Evolutionary conservation across 768 basidiomycete genomes (phyloP), one percentile per base, ranked within the genome.

Genomic region (Punctularia strigosozonata): DNA sequence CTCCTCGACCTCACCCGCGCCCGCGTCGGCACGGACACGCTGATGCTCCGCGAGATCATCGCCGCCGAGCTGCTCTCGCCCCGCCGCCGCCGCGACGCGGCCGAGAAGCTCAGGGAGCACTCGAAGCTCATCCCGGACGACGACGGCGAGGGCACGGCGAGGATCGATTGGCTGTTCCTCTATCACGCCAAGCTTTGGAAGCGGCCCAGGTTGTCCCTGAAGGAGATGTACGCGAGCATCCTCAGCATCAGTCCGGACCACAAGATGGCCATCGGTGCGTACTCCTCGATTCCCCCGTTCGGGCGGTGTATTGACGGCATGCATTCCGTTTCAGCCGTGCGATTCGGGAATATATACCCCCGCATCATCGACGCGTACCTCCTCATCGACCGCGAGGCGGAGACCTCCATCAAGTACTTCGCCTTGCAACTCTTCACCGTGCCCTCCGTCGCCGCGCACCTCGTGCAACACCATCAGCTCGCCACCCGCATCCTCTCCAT

Each of bases 341-440:
- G 81, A 48, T 90, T 91, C 55, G 81, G 87, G 0, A 73, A 71
- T 38, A 77, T 88, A 7, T 99, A 97, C 59, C 80, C 80, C 41
- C 71, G 80, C 5, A 68, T 97, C 36, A 83, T 92, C 48, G 87
- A 94, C 48, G 76, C 88, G 2, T 97, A 92, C 59, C 76, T 98
- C 6, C 75, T 94, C 32, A 75, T 85, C 17, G 95, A 98, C 49
- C 75, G 92, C 10, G 94, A 99, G 55, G 82, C 87, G 1, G 95
- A 99, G 54, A 89, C 88, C 5, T 91, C 87, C 13, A 83, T 98
- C 64, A 85, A 92, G 51, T 90, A 89, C 54, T 86, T 94, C 45
- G 84, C 88, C 13, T 68, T 94, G 4, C 89, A 95, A 52, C 70
- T 98, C 24, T 95, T 95, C 63, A 90, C 91, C 0, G 82, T 89